Conservation (phyloP, 345 rosid genomes). For the Euclidium syriacum region DNA sequence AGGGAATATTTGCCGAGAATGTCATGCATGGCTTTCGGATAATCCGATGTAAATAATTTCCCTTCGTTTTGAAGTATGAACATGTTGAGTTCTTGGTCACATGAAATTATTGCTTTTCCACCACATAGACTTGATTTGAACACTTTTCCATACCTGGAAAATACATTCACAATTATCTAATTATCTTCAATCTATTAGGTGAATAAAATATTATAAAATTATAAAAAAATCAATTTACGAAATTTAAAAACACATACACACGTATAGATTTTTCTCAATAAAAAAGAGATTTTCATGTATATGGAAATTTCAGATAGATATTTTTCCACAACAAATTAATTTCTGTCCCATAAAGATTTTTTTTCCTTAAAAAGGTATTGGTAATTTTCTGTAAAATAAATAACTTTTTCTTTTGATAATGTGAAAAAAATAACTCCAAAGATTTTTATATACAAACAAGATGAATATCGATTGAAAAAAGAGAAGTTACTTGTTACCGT, state of each 20-base stretch:
- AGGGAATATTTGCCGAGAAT: conserved; percentile 67
- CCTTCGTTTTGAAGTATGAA: conserved; percentile 82
- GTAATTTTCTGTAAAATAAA: background rate
- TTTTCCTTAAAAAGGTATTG: background rate
- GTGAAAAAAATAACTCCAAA: too few relatives aligned
- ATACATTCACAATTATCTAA: background rate
- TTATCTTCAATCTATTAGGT: background rate
- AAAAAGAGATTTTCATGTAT: background rate
- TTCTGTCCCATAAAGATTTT: too few relatives aligned
- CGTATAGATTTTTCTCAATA: too few relatives aligned
- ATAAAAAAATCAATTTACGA: too few relatives aligned
- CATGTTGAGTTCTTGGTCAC: conserved; percentile 72
- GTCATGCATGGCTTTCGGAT: conserved; percentile 71
- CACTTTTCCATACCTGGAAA: conserved; percentile 61
- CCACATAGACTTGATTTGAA: conserved; percentile 84
- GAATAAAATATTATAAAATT: too few relatives aligned
- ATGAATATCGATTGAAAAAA: background rate
- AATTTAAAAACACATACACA: too few relatives aligned
- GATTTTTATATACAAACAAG: background rate
- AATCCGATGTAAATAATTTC: conserved; percentile 56
- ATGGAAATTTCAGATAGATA: too few relatives aligned
- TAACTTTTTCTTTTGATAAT: background rate
- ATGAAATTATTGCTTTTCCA: conserved; percentile 71
- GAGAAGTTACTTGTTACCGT: conserved; percentile 35
- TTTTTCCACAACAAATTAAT: too few relatives aligned